phyloP scores from a whole-genome alignment of 768 basidiomycete genomes.

The Leccinum uliginosum region DNA sequence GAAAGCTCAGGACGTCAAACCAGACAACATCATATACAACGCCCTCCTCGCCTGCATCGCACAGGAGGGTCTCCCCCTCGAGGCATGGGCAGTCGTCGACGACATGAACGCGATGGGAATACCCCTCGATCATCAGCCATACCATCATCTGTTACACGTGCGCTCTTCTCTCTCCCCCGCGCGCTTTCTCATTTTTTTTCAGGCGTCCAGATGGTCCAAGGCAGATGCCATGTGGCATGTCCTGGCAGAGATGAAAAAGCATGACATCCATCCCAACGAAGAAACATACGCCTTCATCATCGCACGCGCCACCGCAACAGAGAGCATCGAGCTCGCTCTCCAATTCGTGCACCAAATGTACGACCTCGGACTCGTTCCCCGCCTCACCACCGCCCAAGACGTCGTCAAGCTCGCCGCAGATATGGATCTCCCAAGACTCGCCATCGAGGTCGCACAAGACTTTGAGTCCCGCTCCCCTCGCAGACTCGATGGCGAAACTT shows the following conservation, averaged over 20 bases:
- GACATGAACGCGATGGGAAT: constrained; percentile 59
- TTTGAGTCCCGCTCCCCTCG: constrained; percentile 56
- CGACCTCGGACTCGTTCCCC: constrained; percentile 44
- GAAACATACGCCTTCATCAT: constrained; percentile 54
- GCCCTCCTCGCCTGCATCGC: constrained; percentile 49
- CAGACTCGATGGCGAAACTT: constrained; percentile 48
- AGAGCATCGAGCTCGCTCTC: constrained; percentile 64
- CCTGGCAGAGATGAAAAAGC: constrained; percentile 51
- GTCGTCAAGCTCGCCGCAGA: constrained; percentile 53
- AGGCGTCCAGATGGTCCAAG: constrained; percentile 45
- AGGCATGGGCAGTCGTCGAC: constrained; percentile 63
- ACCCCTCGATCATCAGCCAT: constrained; percentile 45
- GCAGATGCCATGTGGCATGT: constrained; percentile 43
- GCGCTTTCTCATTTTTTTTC: background rate
- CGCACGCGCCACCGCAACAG: constrained; percentile 37
- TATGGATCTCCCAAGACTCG: constrained; percentile 56
- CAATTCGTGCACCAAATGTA: constrained; percentile 60
- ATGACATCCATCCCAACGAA: constrained; percentile 46
- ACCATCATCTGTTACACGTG: constrained; percentile 61
- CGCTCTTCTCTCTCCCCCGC: constrained; percentile 11
- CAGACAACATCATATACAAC: constrained; percentile 55
- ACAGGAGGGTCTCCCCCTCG: constrained; percentile 37
- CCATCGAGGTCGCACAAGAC: constrained; percentile 61
- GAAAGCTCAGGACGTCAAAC: constrained; percentile 51
- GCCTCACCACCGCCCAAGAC: constrained; percentile 43